phyloP scores from a whole-genome alignment of 257 asterid species.

The Mentha longifolia region DNA sequence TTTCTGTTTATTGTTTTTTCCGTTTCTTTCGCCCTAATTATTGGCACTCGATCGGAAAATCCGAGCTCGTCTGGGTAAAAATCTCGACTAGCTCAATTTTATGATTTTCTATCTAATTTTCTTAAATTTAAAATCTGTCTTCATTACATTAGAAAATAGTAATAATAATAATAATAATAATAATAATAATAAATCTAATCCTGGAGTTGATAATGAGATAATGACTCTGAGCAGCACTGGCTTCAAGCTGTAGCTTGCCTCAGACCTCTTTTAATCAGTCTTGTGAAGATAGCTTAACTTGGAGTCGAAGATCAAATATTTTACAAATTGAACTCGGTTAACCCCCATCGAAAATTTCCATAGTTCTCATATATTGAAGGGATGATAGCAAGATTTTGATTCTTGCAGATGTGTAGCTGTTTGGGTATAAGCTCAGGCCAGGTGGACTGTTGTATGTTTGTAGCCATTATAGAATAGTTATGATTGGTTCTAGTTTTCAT shows the following conservation, averaged over 20 bases:
- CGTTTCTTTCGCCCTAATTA: not conserved
- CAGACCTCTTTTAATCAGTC: not conserved
- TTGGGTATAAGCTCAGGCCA: not conserved
- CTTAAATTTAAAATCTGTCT: not conserved
- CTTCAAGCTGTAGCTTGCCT: not conserved
- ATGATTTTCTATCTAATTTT: not conserved
- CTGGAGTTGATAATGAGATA: no score
- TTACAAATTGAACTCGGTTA: not conserved
- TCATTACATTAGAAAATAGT: not conserved
- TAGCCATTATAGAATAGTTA: not conserved
- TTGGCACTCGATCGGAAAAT: not conserved
- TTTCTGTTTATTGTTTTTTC: not conserved
- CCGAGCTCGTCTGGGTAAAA: not conserved
- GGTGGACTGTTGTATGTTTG: not conserved
- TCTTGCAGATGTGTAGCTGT: not conserved
- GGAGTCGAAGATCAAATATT: not conserved
- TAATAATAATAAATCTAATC: no score
- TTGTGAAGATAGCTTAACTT: not conserved
- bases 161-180: no score
- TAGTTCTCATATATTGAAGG: not conserved
- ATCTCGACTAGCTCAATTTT: not conserved
- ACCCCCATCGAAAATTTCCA: no score
- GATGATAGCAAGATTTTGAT: not conserved
- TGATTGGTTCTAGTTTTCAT: not conserved
- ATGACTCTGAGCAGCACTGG: not conserved